These are phyloP conservation scores for Alternaria rosae DNA, from an alignment of 2,329 filamentous ascomycete genomes.

Conservation along the genomic window DNA sequence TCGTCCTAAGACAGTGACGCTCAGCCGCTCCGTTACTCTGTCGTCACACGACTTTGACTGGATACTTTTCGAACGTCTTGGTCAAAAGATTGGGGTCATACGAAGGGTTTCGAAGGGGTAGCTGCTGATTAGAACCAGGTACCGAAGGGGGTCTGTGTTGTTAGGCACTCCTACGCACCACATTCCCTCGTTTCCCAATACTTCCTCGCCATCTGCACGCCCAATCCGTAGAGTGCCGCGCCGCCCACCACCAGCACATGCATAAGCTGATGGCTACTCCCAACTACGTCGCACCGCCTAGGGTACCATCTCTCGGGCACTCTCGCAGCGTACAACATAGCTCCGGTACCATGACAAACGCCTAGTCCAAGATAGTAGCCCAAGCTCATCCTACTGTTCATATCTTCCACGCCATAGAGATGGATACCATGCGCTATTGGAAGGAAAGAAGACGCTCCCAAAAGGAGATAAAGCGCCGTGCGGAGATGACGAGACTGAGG, in stretches of 20 bases:
- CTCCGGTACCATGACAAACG: slow-evolving; percentile 44
- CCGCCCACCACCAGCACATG: slow-evolving; percentile 57
- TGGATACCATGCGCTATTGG: slow-evolving; percentile 52
- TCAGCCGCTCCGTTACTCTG: background rate
- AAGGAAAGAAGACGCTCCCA: slow-evolving; percentile 53
- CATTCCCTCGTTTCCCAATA: slow-evolving; percentile 17
- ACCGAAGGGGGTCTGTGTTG: background rate
- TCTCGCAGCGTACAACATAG: slow-evolving; percentile 43
- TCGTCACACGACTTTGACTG: background rate
- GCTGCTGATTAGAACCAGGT: background rate
- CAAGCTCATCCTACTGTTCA: slow-evolving; percentile 51
- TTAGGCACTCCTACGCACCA: background rate
- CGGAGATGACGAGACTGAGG: slow-evolving; percentile 47
- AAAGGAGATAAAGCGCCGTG: slow-evolving; percentile 52
- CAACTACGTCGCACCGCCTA: slow-evolving; percentile 55
- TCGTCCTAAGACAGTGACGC: background rate
- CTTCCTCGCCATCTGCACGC: slow-evolving; percentile 50
- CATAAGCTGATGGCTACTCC: slow-evolving; percentile 60
- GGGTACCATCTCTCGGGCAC: slow-evolving; percentile 56
- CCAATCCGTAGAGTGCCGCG: slow-evolving; percentile 40
- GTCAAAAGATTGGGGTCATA: background rate
- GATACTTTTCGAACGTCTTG: background rate
- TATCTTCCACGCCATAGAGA: slow-evolving; percentile 38
- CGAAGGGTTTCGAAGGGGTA: background rate
- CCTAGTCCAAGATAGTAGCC: slow-evolving; percentile 51